These are phyloP conservation scores for Trametes maxima DNA, from an alignment of 768 basidiomycete species.

Conservation along the genomic window DNA sequence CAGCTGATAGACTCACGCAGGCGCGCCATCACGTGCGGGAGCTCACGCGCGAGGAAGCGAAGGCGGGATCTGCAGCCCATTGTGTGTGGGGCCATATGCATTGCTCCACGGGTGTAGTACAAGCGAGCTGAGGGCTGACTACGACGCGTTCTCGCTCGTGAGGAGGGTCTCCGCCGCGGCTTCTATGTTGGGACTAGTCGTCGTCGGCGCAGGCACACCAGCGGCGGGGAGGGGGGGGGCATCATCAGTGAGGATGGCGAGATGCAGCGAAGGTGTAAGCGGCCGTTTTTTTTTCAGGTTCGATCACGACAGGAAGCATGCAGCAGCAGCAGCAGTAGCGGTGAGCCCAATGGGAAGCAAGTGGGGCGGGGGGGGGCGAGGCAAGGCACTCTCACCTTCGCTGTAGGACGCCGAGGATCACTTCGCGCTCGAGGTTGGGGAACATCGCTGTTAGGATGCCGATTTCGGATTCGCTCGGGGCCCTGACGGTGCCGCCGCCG, in stretches of 20 bases:
- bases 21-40: neutral
- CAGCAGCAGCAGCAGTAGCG: too few relatives aligned
- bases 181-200: slow-evolving; percentile 70
- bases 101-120: slow-evolving; percentile 2
- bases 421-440: slow-evolving; percentile 73
- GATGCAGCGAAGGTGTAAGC: slow-evolving; percentile 5
- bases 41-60: neutral
- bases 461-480: slow-evolving; percentile 78
- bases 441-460: slow-evolving; percentile 79
- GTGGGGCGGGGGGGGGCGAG: neutral
- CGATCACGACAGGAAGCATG: neutral
- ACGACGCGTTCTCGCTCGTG: slow-evolving; percentile 43
- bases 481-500: slow-evolving; percentile 47
- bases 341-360: too few relatives aligned
- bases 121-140: slow-evolving; percentile 8
- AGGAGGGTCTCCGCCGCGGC: slow-evolving; percentile 81
- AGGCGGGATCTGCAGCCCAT: neutral
- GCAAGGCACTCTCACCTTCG: slow-evolving; percentile 59
- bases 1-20: slow-evolving; percentile 2
- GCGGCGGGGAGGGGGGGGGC: slow-evolving; percentile 10
- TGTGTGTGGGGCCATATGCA: slow-evolving; percentile 6
- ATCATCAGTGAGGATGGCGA: slow-evolving; percentile 19
- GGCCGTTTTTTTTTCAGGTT: neutral
- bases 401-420: slow-evolving; percentile 76
- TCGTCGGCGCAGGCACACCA: neutral